phyloP scores from a whole-genome alignment of 2,329 filamentous ascomycete genomes.

The Hyphodiscus sp. region DNA sequence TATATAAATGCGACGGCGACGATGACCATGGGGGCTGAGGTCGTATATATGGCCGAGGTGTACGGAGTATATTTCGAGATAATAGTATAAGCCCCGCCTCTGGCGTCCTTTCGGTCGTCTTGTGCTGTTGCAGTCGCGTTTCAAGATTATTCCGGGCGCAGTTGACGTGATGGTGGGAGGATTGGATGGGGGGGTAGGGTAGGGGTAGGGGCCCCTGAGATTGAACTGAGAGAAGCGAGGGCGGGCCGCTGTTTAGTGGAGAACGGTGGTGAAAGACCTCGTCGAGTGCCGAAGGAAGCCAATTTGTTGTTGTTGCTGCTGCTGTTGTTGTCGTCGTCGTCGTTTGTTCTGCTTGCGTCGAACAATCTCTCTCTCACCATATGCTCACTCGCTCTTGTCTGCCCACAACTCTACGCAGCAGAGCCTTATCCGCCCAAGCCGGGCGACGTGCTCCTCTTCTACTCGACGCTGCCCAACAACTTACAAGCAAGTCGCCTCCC shows the following conservation, averaged over 20 bases:
- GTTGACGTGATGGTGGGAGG: neutral
- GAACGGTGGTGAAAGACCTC: neutral
- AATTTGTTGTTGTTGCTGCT: neutral
- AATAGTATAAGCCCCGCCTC: too few species aligned
- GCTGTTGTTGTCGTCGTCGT: neutral
- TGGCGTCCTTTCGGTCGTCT: conserved; percentile 1
- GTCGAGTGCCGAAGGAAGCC: too few species aligned
- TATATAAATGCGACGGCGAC: conserved; percentile 1
- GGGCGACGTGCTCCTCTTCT: conserved; percentile 21
- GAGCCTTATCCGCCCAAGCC: neutral
- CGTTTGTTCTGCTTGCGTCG: neutral
- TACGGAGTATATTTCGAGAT: neutral
- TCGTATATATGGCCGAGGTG: neutral
- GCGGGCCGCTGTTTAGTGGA: neutral
- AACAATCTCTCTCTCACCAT: neutral
- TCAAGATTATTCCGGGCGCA: conserved; percentile 9
- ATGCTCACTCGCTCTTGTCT: neutral
- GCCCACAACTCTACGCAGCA: neutral
- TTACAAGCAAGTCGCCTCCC: conserved; percentile 6
- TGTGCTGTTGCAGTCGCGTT: conserved; percentile 16
- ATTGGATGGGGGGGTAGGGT: neutral
- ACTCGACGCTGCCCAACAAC: conserved; percentile 12
- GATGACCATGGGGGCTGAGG: neutral
- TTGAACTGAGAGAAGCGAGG: neutral
- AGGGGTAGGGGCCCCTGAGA: neutral